Conservation (phyloP, 2,329 filamentous ascomycete species). For the Apiospora malaysiana region DNA sequence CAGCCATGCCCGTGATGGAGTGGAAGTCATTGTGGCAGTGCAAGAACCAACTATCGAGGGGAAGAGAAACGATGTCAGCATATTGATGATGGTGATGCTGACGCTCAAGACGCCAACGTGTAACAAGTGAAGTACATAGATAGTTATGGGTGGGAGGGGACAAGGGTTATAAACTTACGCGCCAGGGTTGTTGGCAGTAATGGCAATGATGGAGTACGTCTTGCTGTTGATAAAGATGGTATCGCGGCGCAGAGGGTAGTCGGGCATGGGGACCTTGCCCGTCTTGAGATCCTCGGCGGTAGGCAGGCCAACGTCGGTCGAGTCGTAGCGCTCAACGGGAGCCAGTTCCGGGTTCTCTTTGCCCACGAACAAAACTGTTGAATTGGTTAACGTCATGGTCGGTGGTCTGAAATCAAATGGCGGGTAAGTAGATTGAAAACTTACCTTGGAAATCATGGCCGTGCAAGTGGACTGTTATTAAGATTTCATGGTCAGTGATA, state of each 20-base stretch:
- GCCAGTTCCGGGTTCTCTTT: background rate
- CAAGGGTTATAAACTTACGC: background rate
- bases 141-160: background rate
- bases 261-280: background rate
- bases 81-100: background rate
- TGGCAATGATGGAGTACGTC: slow-evolving; percentile 21
- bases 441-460: slow-evolving; percentile 21
- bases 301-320: background rate
- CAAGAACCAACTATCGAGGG: slow-evolving; percentile 18
- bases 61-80: background rate
- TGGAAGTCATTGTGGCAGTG: slow-evolving; percentile 24
- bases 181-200: slow-evolving; percentile 20
- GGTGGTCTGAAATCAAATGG: background rate
- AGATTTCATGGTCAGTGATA: background rate
- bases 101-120: too few species aligned
- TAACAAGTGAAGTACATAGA: too few species aligned
- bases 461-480: slow-evolving; percentile 9
- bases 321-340: background rate
- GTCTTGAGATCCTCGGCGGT: background rate
- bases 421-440: background rate
- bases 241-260: slow-evolving; percentile 9
- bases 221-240: slow-evolving; percentile 13
- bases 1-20: slow-evolving; percentile 19
- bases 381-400: background rate
- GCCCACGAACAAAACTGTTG: background rate